Percentiles rank a stretch among this genome's conserved stretches.
These are phyloP conservation scores for Avicennia marina DNA, from an alignment of 257 asterid species.

Conservation along the genomic window DNA sequence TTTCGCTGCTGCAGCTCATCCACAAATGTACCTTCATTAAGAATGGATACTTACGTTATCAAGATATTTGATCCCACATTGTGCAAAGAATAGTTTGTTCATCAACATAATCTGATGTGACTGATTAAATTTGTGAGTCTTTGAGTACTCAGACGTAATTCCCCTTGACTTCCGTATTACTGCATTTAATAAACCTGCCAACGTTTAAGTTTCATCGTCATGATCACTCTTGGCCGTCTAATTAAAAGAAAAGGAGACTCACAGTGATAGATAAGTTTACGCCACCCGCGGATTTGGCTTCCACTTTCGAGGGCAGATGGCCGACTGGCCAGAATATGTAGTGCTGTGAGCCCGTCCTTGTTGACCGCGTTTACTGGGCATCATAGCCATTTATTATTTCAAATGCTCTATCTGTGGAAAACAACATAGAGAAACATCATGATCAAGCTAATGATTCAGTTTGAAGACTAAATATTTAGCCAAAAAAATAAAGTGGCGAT, in stretches of 20 bases:
- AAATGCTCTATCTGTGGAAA: conserved; percentile 19
- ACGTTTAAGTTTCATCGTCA: too few species aligned
- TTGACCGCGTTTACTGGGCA: not conserved
- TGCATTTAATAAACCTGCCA: too few species aligned
- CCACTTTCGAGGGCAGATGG: not conserved
- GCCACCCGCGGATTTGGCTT: not conserved
- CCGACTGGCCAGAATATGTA: not conserved
- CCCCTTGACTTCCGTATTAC: too few species aligned
- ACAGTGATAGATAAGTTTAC: not conserved
- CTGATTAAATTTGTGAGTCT: too few species aligned
- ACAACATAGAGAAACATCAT: not conserved
- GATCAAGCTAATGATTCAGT: not conserved
- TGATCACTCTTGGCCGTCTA: not conserved
- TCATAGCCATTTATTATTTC: conserved; percentile 14
- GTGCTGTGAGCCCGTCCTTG: not conserved
- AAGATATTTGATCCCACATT: too few species aligned
- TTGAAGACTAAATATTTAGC: not conserved
- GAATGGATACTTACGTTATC: conserved; percentile 26
- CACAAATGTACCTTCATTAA: conserved; percentile 20
- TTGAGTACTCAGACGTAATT: too few species aligned
- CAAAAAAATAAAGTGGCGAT: not conserved
- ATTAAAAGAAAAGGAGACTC: not conserved
- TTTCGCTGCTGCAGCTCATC: conserved; percentile 10
- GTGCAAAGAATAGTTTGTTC: too few species aligned
- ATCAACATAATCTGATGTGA: too few species aligned